Conservation (phyloP, 768 basidiomycete species). For the Multifurca ochricompacta region DNA sequence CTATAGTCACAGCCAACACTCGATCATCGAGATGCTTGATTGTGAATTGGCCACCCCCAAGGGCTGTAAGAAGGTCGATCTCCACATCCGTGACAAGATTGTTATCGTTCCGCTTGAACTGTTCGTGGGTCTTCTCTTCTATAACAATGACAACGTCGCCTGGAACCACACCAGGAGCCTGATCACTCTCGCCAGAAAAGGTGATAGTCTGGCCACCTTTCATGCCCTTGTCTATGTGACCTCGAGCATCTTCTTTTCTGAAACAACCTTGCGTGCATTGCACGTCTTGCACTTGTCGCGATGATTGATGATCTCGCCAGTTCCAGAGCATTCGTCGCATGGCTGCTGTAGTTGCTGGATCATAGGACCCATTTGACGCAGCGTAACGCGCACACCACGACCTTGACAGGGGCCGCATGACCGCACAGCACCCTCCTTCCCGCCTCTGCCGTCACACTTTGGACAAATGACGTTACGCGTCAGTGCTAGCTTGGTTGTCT, state of each 20-base stretch:
- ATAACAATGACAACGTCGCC: constrained; percentile 94
- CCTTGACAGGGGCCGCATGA: constrained; percentile 73
- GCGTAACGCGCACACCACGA: constrained; percentile 81
- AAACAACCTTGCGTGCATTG: constrained; percentile 90
- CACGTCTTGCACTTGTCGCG: constrained; percentile 91
- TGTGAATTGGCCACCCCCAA: constrained; percentile 84
- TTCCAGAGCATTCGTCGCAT: constrained; percentile 88
- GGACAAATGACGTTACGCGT: constrained; percentile 91
- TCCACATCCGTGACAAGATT: constrained; percentile 83
- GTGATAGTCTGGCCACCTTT: constrained; percentile 85
- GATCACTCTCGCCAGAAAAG: constrained; percentile 88
- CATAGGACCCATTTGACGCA: constrained; percentile 99
- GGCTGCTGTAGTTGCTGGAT: constrained; percentile 96
- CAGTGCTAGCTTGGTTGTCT: constrained; percentile 94
- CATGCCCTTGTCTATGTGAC: constrained; percentile 99
- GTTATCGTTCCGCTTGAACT: constrained; percentile 83
- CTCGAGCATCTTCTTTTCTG: constrained; percentile 95
- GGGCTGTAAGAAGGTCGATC: constrained; percentile 86
- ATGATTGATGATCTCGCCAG: constrained; percentile 90
- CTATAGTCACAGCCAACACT: constrained; percentile 71
- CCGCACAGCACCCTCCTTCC: constrained; percentile 93
- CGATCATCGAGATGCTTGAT: constrained; percentile 94
- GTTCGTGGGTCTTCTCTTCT: constrained; percentile 86
- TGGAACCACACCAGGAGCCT: constrained; percentile 78
- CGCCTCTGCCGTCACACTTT: constrained; percentile 94